Percentiles rank a stretch among this genome's conserved stretches.
These are phyloP conservation scores for Fusarium compactum DNA, from an alignment of 2,329 filamentous ascomycete species.

Conservation along the genomic window DNA sequence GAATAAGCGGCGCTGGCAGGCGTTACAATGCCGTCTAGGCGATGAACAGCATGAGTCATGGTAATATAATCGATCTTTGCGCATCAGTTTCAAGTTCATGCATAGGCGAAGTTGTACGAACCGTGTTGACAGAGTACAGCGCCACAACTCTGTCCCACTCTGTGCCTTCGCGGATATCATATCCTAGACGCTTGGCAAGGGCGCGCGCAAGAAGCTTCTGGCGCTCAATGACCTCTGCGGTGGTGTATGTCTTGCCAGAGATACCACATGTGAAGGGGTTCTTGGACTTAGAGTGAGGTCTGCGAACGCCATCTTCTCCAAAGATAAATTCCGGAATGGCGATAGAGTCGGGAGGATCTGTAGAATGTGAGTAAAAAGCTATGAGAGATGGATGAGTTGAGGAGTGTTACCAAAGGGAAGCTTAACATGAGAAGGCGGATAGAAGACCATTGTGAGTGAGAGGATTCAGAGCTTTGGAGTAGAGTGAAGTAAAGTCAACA, in stretches of 20 bases:
- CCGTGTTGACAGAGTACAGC: conserved; percentile 84
- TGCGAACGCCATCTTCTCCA: conserved; percentile 76
- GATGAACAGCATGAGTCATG: conserved; percentile 78
- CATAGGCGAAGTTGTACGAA: conserved; percentile 53
- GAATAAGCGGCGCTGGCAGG: conserved; percentile 83
- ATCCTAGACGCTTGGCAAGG: conserved; percentile 77
- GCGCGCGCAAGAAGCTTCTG: conserved; percentile 76
- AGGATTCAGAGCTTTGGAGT: neutral
- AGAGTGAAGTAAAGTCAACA: neutral
- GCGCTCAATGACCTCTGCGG: conserved; percentile 71
- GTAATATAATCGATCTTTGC: conserved; percentile 78
- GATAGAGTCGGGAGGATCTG: conserved; percentile 77
- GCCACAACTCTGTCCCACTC: conserved; percentile 87
- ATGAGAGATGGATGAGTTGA: conserved; percentile 3
- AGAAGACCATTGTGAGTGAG: conserved; percentile 67
- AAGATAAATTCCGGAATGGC: conserved; percentile 82
- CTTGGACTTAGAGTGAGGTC: conserved; percentile 70
- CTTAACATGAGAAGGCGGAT: conserved; percentile 69
- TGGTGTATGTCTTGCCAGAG: conserved; percentile 74
- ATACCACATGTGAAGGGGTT: conserved; percentile 83
- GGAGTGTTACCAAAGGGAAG: conserved; percentile 62
- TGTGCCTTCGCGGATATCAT: conserved; percentile 74
- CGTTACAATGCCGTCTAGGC: conserved; percentile 78
- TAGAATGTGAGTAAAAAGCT: neutral
- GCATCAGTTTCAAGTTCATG: neutral